Percentiles rank a stretch among this genome's conserved stretches.
Conservation (phyloP, 495 filamentous ascomycete species). For the Neurospora sp. region DNA sequence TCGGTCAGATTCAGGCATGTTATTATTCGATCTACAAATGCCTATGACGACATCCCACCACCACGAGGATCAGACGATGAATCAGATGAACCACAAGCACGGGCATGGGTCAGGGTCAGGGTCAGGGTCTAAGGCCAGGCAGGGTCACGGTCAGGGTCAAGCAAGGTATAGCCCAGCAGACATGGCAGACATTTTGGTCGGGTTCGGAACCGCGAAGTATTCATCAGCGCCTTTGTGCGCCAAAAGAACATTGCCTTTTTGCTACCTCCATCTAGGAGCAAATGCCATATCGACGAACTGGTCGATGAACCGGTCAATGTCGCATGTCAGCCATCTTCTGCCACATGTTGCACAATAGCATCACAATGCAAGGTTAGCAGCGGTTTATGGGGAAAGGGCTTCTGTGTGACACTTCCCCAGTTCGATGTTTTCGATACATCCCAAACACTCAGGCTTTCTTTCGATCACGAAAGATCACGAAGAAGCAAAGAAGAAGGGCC, state of each 20-base stretch:
- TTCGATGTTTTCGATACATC: not conserved
- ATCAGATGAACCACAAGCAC: not conserved
- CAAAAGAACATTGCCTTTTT: not conserved
- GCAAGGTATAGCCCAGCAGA: not conserved
- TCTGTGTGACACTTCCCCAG: not conserved
- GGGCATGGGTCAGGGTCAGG: not conserved
- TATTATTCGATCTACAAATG: not conserved
- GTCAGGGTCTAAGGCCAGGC: not conserved
- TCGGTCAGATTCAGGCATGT: not conserved
- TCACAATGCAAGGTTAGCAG: not conserved
- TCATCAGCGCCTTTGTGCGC: not conserved
- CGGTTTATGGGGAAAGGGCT: not conserved
- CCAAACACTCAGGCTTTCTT: not conserved
- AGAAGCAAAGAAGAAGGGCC: not conserved
- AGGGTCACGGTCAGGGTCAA: not conserved
- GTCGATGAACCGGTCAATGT: not conserved
- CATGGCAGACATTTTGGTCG: not conserved
- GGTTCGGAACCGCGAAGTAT: not conserved
- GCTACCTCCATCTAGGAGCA: not conserved
- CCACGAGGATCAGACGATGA: not conserved
- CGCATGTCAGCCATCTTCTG: not conserved
- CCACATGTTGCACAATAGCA: not conserved
- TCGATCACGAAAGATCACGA: not conserved
- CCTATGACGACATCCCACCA: not conserved
- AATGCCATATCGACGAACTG: not conserved